phyloP scores from a whole-genome alignment of 2,329 filamentous ascomycete genomes.

The Aspergillus latus region DNA sequence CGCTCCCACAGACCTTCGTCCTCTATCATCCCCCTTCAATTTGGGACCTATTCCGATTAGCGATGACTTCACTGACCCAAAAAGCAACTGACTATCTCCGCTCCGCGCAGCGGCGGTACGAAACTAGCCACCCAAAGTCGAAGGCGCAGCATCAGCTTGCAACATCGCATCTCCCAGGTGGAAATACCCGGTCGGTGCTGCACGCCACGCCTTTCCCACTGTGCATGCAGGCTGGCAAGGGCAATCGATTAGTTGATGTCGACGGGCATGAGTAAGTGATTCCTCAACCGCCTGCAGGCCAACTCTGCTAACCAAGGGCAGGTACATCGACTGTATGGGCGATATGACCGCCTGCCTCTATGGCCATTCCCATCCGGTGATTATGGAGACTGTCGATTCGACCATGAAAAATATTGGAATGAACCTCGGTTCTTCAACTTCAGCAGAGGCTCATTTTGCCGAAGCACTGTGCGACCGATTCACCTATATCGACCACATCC shows the following conservation, averaged over 20 bases:
- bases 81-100: background rate
- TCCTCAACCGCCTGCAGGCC: background rate
- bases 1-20: background rate
- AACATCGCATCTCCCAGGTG: constrained; percentile 28
- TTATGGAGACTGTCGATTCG: constrained; percentile 49
- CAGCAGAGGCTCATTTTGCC: constrained; percentile 55
- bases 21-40: background rate
- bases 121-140: constrained; percentile 13
- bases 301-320: background rate
- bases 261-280: constrained; percentile 20
- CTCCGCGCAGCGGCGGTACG: background rate
- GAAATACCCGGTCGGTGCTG: constrained; percentile 32
- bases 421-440: constrained; percentile 56
- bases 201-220: constrained; percentile 23
- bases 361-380: constrained; percentile 61
- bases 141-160: constrained; percentile 21
- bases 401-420: constrained; percentile 48
- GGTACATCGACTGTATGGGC: constrained; percentile 60
- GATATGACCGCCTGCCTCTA: constrained; percentile 67
- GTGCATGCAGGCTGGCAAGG: constrained; percentile 15
- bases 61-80: background rate
- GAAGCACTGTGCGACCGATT: constrained; percentile 55
- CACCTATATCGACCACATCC: constrained; percentile 51
- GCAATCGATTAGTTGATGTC: constrained; percentile 14
- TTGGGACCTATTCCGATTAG: too few species aligned